phyloP scores from a whole-genome alignment of 495 filamentous ascomycete species.

The Wilcoxina mikolae region DNA sequence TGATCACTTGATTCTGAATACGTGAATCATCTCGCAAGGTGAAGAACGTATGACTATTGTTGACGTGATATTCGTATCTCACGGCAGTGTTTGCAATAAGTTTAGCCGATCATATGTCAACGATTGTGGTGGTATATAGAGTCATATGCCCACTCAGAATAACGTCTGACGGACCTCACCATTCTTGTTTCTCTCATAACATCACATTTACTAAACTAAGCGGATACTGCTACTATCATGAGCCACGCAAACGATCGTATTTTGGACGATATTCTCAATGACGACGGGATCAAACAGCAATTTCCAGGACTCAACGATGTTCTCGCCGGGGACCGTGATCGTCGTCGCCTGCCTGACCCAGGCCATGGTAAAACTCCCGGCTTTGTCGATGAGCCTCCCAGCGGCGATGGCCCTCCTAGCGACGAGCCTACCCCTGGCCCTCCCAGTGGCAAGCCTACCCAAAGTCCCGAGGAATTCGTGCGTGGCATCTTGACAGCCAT shows the following conservation, averaged over 20 bases:
- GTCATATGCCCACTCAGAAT: too few relatives aligned
- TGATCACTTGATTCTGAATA: too few relatives aligned
- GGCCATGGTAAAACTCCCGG: not conserved
- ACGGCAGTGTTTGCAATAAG: too few relatives aligned
- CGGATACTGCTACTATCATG: not conserved
- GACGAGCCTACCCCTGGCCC: not conserved
- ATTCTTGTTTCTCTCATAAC: too few relatives aligned
- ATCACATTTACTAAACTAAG: too few relatives aligned
- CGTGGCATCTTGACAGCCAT: constrained; percentile 12
- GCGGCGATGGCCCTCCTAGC: not conserved
- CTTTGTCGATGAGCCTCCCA: not conserved
- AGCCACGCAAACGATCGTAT: not conserved
- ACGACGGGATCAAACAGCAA: constrained; percentile 4
- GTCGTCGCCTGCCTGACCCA: not conserved
- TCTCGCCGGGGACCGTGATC: not conserved
- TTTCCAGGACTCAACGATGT: constrained; percentile 13
- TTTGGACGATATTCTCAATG: constrained; percentile 11
- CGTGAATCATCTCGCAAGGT: too few relatives aligned
- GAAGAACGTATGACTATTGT: too few relatives aligned
- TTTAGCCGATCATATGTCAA: too few relatives aligned
- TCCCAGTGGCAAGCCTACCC: not conserved
- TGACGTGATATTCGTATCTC: too few relatives aligned
- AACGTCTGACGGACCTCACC: too few relatives aligned
- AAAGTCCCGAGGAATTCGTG: constrained; percentile 7
- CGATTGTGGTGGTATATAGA: too few relatives aligned